These are phyloP conservation scores for Nakazawaea wyomingensis DNA, from an alignment of 805 yeast genomes.

Conservation along the genomic window DNA sequence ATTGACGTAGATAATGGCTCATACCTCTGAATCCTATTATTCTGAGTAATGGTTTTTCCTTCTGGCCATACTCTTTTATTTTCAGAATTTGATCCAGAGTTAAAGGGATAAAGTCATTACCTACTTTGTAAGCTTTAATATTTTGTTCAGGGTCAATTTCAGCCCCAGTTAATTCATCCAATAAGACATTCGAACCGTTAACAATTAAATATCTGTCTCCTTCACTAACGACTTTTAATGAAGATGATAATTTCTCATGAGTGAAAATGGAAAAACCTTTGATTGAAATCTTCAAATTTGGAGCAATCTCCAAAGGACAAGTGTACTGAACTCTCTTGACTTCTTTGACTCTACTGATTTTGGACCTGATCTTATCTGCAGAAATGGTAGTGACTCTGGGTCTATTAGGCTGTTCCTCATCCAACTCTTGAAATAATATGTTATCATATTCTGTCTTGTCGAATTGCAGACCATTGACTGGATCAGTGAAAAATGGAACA, in stretches of 20 bases:
- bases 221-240: constrained; percentile 48
- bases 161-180: constrained; percentile 39
- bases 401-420: constrained; percentile 11
- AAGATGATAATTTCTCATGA: constrained; percentile 43
- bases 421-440: constrained; percentile 31
- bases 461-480: constrained; percentile 27
- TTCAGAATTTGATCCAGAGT: constrained; percentile 30
- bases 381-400: constrained; percentile 39
- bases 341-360: constrained; percentile 53
- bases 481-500: constrained; percentile 56
- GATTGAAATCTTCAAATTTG: constrained; percentile 54
- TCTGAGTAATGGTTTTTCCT: constrained; percentile 46
- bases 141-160: constrained; percentile 29
- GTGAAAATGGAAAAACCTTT: constrained; percentile 65
- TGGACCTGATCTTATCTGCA: constrained; percentile 36
- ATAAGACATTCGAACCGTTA: constrained; percentile 35
- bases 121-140: constrained; percentile 37
- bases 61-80: constrained; percentile 28
- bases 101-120: constrained; percentile 38
- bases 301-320: constrained; percentile 54
- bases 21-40: constrained; percentile 62
- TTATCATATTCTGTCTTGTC: constrained; percentile 48
- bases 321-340: constrained; percentile 58
- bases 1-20: constrained; percentile 40
- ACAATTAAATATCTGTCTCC: constrained; percentile 50